Evolutionary conservation across 306 rosid genomes (phyloP).

Genomic region (Dryas alaskensis): DNA sequence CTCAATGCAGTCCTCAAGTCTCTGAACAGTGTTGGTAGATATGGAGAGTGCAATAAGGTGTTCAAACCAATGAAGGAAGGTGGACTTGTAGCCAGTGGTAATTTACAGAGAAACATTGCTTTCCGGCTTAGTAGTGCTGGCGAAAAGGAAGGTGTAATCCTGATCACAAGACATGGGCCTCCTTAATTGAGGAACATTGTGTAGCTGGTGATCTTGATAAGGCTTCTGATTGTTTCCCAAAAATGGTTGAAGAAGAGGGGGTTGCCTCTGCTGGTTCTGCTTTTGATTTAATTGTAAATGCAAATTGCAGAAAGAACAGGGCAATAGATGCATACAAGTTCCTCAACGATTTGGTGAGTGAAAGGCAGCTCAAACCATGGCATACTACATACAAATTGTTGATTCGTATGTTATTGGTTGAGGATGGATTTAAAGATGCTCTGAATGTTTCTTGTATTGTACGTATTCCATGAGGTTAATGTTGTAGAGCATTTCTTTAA

Average conservation of each 20-base stretch:
- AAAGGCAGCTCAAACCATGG: conserved; percentile 50
- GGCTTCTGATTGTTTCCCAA: conserved; percentile 51
- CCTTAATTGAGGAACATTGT: conserved; percentile 60
- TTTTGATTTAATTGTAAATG: conserved; percentile 45
- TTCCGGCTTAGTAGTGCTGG: conserved; percentile 47
- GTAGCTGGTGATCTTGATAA: conserved; percentile 52
- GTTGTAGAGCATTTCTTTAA: conserved; percentile 29
- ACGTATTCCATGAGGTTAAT: conserved; percentile 30
- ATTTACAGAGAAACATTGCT: conserved; percentile 46
- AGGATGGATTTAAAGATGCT: conserved; percentile 61
- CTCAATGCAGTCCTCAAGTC: conserved; percentile 56
- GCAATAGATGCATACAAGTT: conserved; percentile 60
- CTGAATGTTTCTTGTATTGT: conserved; percentile 10
- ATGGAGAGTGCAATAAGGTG: conserved; percentile 48
- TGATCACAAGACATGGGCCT: conserved; percentile 49
- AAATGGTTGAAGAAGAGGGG: conserved; percentile 61
- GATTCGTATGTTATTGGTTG: conserved; percentile 48
- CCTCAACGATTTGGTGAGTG: conserved; percentile 42
- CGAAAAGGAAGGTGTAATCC: conserved; percentile 42
- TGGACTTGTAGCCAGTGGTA: conserved; percentile 49
- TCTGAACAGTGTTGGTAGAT: conserved; percentile 54
- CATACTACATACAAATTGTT: conserved; percentile 66
- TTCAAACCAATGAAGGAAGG: conserved; percentile 60
- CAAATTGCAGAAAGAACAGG: conserved; percentile 54
- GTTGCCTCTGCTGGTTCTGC: conserved; percentile 33